Base-by-base conservation (phyloP, 1,284 basidiomycete species). In the Sporisorium iseilematis-ciliati region DNA sequence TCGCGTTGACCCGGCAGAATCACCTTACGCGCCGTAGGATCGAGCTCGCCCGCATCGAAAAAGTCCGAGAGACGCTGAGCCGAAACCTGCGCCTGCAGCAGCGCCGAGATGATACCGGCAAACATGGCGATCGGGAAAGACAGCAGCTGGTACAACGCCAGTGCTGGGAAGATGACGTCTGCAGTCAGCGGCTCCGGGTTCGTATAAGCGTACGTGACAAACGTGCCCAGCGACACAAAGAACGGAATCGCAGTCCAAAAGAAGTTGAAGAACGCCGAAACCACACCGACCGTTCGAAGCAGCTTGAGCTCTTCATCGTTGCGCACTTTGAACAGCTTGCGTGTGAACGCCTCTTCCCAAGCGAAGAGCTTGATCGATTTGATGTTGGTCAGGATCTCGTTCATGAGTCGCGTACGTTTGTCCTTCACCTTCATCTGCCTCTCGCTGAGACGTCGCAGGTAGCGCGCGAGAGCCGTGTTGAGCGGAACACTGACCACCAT, bases 351-450 rank as follows among this genome's bases (percentile, higher is more conserved):
- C 53, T 65, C 68, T 60, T 86, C 80, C 54, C 75, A 79, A 46
- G 65, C 75, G 33, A 77, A 85, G n/a, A 74, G 72, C 75, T 85
- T 85, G 64, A 85, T 82, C 21, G 82, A 81, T 31, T 82, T 79
- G 75, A 85, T 84, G 38, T 79, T 77, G 53, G 78, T 77, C 18
- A 85, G 70, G 41, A 84, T 74, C 62, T 85, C 84, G 40, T 83
- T 81, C 54, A 83, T 84, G 33, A 79, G 74, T 40, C 82, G 81
- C n/a, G 77, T 75, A 14, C 84, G 76, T 79, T 92, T 77, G 83
- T 97, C 95, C 0, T 95, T 97, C 92, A 92, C 97, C 4, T 87
- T 84, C 93, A 97, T 96, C 55, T 91, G 90, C 82, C 91, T 91
- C 65, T 88, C 88, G n/a, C 95, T 89, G 50, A 92, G 84, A 2